These are phyloP conservation scores for Mortierella sp. DNA, from an alignment of 371 early-diverging fungal genomes.

Conservation along the genomic window DNA sequence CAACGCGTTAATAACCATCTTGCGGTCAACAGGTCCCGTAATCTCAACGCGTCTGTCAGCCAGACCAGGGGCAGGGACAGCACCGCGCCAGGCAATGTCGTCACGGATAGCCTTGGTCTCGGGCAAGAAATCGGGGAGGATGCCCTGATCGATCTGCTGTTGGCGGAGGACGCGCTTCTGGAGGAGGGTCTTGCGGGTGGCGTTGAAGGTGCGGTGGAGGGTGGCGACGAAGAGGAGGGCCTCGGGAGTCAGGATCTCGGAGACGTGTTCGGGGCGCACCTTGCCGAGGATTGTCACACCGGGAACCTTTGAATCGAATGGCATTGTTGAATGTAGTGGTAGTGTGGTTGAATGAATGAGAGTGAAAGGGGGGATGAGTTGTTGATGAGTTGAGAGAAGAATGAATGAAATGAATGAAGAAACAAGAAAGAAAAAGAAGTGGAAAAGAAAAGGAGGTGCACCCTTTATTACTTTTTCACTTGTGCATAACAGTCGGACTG, in stretches of 20 bases:
- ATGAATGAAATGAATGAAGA: constrained; percentile 14
- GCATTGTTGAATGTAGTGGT: constrained; percentile 11
- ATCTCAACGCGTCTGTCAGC: constrained; percentile 96
- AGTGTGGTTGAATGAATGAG: background rate
- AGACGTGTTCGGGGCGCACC: constrained; percentile 68
- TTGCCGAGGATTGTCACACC: constrained; percentile 78
- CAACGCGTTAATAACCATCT: constrained; percentile 98
- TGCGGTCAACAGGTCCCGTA: constrained; percentile 97
- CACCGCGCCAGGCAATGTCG: constrained; percentile 90
- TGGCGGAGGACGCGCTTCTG: constrained; percentile 82
- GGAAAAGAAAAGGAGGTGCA: background rate
- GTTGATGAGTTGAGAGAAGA: constrained; percentile 34
- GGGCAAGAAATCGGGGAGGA: constrained; percentile 91
- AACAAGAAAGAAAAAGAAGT: constrained; percentile 3
- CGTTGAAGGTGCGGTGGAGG: constrained; percentile 90
- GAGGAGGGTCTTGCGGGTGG: constrained; percentile 85
- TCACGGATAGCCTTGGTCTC: constrained; percentile 92
- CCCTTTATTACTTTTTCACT: background rate
- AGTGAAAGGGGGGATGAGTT: constrained; percentile 25
- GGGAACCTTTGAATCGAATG: constrained; percentile 63
- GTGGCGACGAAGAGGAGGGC: constrained; percentile 87
- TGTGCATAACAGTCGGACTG: background rate
- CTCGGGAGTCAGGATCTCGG: constrained; percentile 80
- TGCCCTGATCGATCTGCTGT: constrained; percentile 82
- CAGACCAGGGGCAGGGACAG: constrained; percentile 91